Evolutionary conservation across 2,329 filamentous ascomycete species (phyloP).

Genomic region (Thelonectria discophora): DNA sequence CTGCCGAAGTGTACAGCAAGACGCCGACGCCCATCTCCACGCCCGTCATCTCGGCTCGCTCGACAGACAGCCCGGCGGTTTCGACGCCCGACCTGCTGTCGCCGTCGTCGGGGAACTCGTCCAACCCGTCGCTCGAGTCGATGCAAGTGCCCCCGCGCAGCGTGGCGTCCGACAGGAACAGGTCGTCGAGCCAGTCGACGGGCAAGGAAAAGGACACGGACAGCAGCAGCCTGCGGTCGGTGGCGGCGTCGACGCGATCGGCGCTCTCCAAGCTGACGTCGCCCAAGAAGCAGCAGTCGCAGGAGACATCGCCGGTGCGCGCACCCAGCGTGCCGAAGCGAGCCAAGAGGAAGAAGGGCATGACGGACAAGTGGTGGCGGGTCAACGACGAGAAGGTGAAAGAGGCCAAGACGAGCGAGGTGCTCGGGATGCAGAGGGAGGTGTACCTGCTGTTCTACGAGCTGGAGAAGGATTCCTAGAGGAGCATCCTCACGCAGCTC

Average conservation of each 20-base stretch:
- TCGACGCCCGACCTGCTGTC: conserved; percentile 60
- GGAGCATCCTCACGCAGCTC: neutral
- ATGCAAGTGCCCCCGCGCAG: conserved; percentile 44
- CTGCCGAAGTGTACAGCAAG: conserved; percentile 76
- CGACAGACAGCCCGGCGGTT: conserved; percentile 52
- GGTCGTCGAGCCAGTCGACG: conserved; percentile 38
- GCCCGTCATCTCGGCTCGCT: conserved; percentile 53
- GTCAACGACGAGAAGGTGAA: conserved; percentile 98
- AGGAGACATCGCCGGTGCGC: conserved; percentile 36
- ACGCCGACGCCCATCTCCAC: conserved; percentile 63
- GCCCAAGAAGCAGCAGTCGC: conserved; percentile 43
- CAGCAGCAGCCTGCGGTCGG: conserved; percentile 62
- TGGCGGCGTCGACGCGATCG: conserved; percentile 65
- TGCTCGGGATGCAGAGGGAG: conserved; percentile 92
- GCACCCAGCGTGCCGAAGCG: conserved; percentile 44
- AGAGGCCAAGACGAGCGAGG: conserved; percentile 90
- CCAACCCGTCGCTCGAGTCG: conserved; percentile 52
- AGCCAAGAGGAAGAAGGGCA: conserved; percentile 64
- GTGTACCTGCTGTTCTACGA: conserved; percentile 98
- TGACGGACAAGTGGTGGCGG: conserved; percentile 87
- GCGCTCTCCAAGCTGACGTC: conserved; percentile 60
- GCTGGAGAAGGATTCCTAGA: conserved; percentile 64
- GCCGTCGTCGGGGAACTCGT: conserved; percentile 47
- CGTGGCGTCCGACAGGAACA: conserved; percentile 42
- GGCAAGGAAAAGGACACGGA: conserved; percentile 56